Base-by-base conservation (phyloP, 208 protist genomes). In the Lotmaria passim region DNA sequence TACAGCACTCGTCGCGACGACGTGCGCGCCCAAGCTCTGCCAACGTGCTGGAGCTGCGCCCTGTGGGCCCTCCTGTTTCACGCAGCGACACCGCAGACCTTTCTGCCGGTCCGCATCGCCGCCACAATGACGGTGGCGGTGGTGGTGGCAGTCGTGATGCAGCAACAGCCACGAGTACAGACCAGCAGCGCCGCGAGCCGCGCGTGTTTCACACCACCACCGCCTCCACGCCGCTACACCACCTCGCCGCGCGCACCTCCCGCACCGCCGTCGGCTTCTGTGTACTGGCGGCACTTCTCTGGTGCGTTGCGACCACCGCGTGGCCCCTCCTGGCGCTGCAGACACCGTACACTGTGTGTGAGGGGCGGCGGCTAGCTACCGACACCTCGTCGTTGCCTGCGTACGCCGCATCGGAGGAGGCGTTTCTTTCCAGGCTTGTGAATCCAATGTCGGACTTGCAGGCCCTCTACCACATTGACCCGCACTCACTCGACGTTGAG, bases 371-470 rank as follows among this genome's bases (percentile, higher is more conserved):
- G 51, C 23, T 48, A 26, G 28, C 8, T 33, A 21, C 44, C 39
- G 36, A 10, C 17, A 10, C 12, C 53, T 30, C 46, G 26, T 10
- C 55, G 0, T 23, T 39, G 28, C 5, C 41, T 46, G 24, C 47
- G 15, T 24, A 60, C 28, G 4, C 34, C 10, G 48, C 57, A 7
- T 38, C 72, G 12, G 81, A 78, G 34, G 72, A 85, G 14, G 62
- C 58, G 2, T 81, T 91, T 48, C 69, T 77, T 34, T 72, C 75
- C 23, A 63, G 83, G 34, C 85, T 90, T 52, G 84, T 87, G 6
- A 86, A 86, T 69, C 69, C 89, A 5, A 71, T 89, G 7, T 52
- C 81, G n/a, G 82, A 94, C 53, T 48, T 92, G 48, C 84, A 94
- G 43, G 79, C 83, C 7, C 73, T 94, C 23, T 94, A 94, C 53